Conservation (phyloP, 2,329 filamentous ascomycete genomes). For the Phoma sp. region DNA sequence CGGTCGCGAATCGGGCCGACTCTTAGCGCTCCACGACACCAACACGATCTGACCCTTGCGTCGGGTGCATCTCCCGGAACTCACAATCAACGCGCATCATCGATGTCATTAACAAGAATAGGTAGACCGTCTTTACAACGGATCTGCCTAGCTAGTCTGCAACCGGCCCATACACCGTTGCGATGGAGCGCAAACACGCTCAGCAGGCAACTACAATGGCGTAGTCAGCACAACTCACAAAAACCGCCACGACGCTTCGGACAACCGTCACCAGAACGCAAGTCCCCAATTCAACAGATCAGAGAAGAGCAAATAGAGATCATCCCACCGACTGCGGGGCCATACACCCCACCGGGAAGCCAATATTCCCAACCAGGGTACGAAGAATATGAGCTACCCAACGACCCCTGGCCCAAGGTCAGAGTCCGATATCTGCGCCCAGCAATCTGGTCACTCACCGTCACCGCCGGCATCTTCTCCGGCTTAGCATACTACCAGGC, state of each 20-base stretch:
- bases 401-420: constrained; percentile 20
- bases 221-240: constrained; percentile 14
- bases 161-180: not conserved
- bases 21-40: constrained; percentile 4
- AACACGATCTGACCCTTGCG: not conserved
- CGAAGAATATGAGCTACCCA: constrained; percentile 1
- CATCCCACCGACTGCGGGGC: not conserved
- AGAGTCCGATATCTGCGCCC: constrained; percentile 38
- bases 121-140: constrained; percentile 4
- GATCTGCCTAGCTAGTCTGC: not conserved
- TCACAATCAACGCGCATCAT: not conserved
- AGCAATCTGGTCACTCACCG: constrained; percentile 36
- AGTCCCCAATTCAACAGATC: constrained; percentile 11
- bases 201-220: constrained; percentile 4
- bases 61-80: not conserved
- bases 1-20: constrained; percentile 1
- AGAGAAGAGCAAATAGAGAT: constrained; percentile 14
- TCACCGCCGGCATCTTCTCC: constrained; percentile 39
- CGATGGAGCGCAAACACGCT: constrained; percentile 3
- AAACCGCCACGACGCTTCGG: constrained; percentile 10
- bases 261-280: constrained; percentile 13
- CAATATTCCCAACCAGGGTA: constrained; percentile 9
- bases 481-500: constrained; percentile 41
- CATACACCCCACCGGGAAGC: constrained; percentile 1
- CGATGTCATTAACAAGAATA: constrained; percentile 13